Conservation (phyloP, 1,139 yeast species). For the Magnusiomyces magnusii region DNA sequence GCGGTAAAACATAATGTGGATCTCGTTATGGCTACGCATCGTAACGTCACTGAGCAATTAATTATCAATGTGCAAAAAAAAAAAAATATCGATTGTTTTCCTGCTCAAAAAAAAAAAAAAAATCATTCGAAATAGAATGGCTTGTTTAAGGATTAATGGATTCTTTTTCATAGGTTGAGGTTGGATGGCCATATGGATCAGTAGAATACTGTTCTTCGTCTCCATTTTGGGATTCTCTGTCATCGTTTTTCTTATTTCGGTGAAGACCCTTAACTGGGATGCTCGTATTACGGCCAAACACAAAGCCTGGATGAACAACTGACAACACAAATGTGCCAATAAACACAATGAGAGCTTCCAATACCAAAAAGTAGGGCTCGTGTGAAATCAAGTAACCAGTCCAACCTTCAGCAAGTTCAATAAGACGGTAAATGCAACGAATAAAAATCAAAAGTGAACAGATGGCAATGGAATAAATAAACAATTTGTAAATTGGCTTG, state of each 20-base stretch:
- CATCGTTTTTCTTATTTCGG: not conserved
- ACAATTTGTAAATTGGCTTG: slow-evolving; percentile 36
- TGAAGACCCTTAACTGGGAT: slow-evolving; percentile 6
- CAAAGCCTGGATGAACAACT: slow-evolving; percentile 54
- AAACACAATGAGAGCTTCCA: slow-evolving; percentile 68
- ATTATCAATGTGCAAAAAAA: too few species aligned
- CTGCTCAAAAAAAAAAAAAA: too few species aligned
- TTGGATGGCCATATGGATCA: too few species aligned
- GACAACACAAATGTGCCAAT: slow-evolving; percentile 41
- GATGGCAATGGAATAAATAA: slow-evolving; percentile 16
- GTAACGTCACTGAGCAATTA: too few species aligned
- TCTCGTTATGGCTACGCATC: too few species aligned
- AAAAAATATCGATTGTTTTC: too few species aligned
- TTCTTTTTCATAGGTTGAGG: too few species aligned
- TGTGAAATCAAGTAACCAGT: slow-evolving; percentile 55
- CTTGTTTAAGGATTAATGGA: too few species aligned
- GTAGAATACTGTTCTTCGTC: not conserved
- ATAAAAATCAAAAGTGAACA: slow-evolving; percentile 47
- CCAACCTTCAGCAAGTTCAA: slow-evolving; percentile 75
- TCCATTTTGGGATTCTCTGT: not conserved
- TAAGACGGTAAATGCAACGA: slow-evolving; percentile 73
- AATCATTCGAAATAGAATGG: too few species aligned
- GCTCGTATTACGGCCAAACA: slow-evolving; percentile 10
- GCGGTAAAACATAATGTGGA: too few species aligned
- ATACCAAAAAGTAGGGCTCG: slow-evolving; percentile 65